Base-by-base conservation (phyloP, 2,329 filamentous ascomycete genomes). In the Exophiala calicioides region DNA sequence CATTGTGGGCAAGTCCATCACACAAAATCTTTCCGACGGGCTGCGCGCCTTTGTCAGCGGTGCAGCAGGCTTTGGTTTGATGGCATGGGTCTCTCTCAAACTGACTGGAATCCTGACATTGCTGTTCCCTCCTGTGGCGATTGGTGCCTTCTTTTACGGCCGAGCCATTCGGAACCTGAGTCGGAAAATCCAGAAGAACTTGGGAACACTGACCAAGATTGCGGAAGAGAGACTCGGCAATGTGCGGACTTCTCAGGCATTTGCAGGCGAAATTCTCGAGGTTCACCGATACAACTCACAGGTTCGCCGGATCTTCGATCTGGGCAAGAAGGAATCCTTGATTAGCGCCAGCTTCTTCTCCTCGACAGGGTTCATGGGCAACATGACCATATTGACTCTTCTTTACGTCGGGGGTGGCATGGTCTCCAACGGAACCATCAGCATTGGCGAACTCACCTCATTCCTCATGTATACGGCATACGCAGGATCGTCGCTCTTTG, bases 391-490 rank as follows among this genome's bases (percentile, higher is more conserved):
- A 55, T 74, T 98, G 44, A 86, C 87, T 9, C 81, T 98, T 62
- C 78, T 98, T 1, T 88, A 95, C 61, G 87, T 91, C 23, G 93
- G 94, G 55, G 90, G 93, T 45, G 85, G 85, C 51, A 89, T 96
- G 71, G 93, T 98, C 23, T 85, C 90, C 59, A 82, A 80, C 8
- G 93, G 93, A 1, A 76, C 84, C 31, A 93, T 98, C 73, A 88
- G 82, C 5, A 84, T 97, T 36, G 93, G 93, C 59, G 91, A 98
- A 57, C 72, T 98, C 32, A 94, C 93, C 1, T 95, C 90, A 0
- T 98, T 98, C 69, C 80, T 98, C 72, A 97, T 98, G 91, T 98
- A 97, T 68, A 95, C 90, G 3, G 91, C 88, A 3, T 97, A 85
- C 59, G 82, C 82, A 42, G 82, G 82, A 13, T 93, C 88, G 37